Evolutionary conservation across 2,329 filamentous ascomycete species (phyloP).

Genomic region (Neospermospora avenae): DNA sequence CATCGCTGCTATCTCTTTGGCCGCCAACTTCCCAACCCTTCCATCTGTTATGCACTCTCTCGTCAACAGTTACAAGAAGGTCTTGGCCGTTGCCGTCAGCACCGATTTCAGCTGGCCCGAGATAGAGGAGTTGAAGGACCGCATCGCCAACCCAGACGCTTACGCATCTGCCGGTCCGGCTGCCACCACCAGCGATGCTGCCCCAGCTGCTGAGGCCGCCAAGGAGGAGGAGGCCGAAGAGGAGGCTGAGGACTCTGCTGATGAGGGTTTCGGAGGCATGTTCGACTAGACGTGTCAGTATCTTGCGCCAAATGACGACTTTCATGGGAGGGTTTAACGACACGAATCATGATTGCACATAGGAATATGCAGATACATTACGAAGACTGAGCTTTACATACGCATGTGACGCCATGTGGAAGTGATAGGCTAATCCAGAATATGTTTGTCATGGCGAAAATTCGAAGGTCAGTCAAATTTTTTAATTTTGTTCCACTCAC

Average conservation of each 20-base stretch:
- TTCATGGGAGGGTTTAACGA: constrained; percentile 20
- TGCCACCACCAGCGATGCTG: constrained; percentile 54
- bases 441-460: background rate
- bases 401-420: constrained; percentile 1
- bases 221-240: constrained; percentile 63
- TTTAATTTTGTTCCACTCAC: constrained; percentile 11
- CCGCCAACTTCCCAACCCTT: constrained; percentile 90
- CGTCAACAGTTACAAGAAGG: constrained; percentile 98
- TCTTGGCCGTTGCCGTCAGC: constrained; percentile 81
- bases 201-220: constrained; percentile 49
- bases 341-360: constrained; percentile 25
- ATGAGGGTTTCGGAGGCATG: constrained; percentile 71
- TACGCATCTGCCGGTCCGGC: constrained; percentile 82
- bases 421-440: constrained; percentile 14
- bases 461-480: constrained; percentile 28
- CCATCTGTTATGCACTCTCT: constrained; percentile 95
- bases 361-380: constrained; percentile 24
- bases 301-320: constrained; percentile 25
- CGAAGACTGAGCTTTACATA: constrained; percentile 2
- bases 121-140: constrained; percentile 98
- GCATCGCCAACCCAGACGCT: constrained; percentile 97
- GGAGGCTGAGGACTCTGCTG: constrained; percentile 62
- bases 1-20: constrained; percentile 88
- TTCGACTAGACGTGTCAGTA: constrained; percentile 54
- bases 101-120: constrained; percentile 93